phyloP scores from a whole-genome alignment of 805 yeast genomes.

The Ogataea minuta region DNA sequence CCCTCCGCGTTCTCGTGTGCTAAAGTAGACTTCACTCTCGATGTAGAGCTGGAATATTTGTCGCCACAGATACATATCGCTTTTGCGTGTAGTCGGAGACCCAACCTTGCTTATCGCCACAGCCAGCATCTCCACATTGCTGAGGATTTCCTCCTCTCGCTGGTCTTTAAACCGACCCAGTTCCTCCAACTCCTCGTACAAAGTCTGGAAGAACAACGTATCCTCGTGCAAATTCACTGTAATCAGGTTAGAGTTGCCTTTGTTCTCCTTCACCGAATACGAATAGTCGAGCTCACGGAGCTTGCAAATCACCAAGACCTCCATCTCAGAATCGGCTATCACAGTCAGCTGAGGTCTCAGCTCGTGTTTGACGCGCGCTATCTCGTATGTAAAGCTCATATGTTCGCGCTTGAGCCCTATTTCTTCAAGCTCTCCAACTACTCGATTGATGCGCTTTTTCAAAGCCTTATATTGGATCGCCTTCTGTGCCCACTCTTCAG shows the following conservation, averaged over 20 bases:
- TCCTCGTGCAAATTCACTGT: constrained; percentile 50
- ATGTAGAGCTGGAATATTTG: constrained; percentile 62
- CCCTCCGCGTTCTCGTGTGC: constrained; percentile 39
- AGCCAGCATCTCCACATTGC: constrained; percentile 43
- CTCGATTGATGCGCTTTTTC: constrained; percentile 63
- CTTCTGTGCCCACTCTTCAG: constrained; percentile 62
- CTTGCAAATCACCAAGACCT: constrained; percentile 19
- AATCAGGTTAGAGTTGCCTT: constrained; percentile 26
- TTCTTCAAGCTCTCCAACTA: constrained; percentile 59
- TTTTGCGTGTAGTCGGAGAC: constrained; percentile 40
- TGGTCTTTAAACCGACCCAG: constrained; percentile 43
- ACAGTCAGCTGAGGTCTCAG: constrained; percentile 26
- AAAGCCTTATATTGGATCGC: constrained; percentile 72
- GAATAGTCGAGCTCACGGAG: constrained; percentile 19
- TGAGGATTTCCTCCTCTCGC: constrained; percentile 43
- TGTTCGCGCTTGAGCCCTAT: constrained; percentile 54
- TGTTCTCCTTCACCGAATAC: constrained; percentile 9
- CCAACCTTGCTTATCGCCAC: constrained; percentile 38
- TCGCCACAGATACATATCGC: constrained; percentile 69
- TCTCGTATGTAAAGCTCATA: constrained; percentile 23
- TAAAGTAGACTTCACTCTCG: constrained; percentile 63
- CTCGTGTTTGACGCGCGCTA: constrained; percentile 18
- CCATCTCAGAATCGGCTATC: constrained; percentile 25
- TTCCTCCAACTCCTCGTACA: constrained; percentile 50
- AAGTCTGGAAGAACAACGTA: constrained; percentile 55